Conservation (phyloP, 495 filamentous ascomycete genomes). For the Aspergillus carlsbadensis region DNA sequence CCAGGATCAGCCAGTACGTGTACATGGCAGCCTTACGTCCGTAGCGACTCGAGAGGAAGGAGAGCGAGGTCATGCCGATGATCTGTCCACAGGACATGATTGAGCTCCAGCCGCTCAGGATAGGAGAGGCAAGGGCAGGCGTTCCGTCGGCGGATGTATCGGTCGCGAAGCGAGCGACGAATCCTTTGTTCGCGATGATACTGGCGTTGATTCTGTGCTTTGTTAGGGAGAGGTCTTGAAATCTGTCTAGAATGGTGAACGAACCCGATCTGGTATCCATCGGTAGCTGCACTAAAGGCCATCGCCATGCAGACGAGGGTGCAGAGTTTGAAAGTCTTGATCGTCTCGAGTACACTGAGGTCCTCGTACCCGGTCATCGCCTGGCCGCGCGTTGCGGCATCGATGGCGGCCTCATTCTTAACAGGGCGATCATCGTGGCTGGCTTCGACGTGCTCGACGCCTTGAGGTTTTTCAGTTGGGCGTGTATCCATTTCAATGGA, state of each 20-base stretch:
- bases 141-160: not conserved
- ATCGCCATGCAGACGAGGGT: conserved; percentile 13
- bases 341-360: not conserved
- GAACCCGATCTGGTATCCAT: conserved; percentile 16
- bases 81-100: conserved; percentile 15
- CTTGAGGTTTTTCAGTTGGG: not conserved
- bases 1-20: conserved; percentile 31
- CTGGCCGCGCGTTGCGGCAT: conserved; percentile 8
- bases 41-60: conserved; percentile 15
- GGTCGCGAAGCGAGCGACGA: conserved; percentile 11
- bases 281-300: conserved; percentile 14
- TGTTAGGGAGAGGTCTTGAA: not conserved
- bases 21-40: conserved; percentile 34
- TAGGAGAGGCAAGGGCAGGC: conserved; percentile 11
- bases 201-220: conserved; percentile 11
- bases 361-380: conserved; percentile 5
- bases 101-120: conserved; percentile 12
- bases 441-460: conserved; percentile 1
- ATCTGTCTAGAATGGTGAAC: not conserved
- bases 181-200: conserved; percentile 15
- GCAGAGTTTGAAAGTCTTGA: conserved; percentile 11
- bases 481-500: not conserved
- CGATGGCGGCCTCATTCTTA: not conserved
- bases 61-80: conserved; percentile 11
- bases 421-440: not conserved